Evolutionary conservation across 768 basidiomycete genomes (phyloP).

Genomic region (Mycena floridula): DNA sequence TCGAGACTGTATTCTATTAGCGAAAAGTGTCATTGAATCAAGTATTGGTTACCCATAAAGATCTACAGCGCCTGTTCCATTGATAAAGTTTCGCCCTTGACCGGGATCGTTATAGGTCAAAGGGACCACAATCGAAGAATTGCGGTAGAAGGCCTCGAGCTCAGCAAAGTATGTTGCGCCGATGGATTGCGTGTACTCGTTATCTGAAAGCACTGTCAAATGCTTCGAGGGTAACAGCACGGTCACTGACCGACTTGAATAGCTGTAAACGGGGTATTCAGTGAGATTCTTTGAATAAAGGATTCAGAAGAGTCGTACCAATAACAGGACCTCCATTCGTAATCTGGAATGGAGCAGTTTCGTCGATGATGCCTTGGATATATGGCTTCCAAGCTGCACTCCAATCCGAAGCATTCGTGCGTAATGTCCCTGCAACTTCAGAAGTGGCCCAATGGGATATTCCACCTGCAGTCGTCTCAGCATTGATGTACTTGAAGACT

Average conservation of each 20-base stretch:
- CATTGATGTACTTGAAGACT: conserved; percentile 73
- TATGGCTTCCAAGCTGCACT: conserved; percentile 67
- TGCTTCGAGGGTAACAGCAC: background rate
- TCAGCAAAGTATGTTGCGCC: conserved; percentile 54
- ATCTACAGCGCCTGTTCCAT: conserved; percentile 75
- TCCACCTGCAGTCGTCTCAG: conserved; percentile 77
- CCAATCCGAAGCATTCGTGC: conserved; percentile 75
- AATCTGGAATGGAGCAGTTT: conserved; percentile 61
- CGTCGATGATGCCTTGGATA: conserved; percentile 56
- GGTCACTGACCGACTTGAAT: conserved; percentile 21
- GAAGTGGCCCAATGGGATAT: conserved; percentile 65
- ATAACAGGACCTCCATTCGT: conserved; percentile 71
- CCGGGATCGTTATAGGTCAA: conserved; percentile 73
- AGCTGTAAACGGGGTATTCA: conserved; percentile 12
- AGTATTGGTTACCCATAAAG: conserved; percentile 51
- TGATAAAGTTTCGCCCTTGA: conserved; percentile 53
- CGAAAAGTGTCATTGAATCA: background rate
- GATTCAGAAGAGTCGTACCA: conserved; percentile 31
- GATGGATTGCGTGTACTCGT: conserved; percentile 60
- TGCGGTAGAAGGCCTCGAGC: conserved; percentile 48
- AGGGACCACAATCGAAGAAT: conserved; percentile 58
- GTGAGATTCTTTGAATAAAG: background rate
- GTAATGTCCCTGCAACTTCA: conserved; percentile 55
- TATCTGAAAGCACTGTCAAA: conserved; percentile 40
- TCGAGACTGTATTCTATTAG: conserved; percentile 37